These are phyloP conservation scores for Russula virescens DNA, from an alignment of 768 basidiomycete genomes.

Conservation along the genomic window DNA sequence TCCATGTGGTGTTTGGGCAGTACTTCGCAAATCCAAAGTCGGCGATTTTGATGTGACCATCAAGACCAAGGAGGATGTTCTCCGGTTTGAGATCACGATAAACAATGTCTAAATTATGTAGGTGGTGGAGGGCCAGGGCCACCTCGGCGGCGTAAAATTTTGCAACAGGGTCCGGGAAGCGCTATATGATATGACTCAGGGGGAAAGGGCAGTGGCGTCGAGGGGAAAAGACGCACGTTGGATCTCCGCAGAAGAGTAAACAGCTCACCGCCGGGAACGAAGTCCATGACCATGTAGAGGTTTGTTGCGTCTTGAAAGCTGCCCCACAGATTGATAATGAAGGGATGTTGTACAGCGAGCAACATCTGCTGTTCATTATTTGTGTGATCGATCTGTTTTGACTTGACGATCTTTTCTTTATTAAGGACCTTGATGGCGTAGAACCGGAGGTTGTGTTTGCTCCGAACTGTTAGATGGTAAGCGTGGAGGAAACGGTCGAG, in stretches of 20 bases:
- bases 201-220: conserved; percentile 5
- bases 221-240: conserved; percentile 48
- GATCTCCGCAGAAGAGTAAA: conserved; percentile 90
- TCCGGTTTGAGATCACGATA: conserved; percentile 98
- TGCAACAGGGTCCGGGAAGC: conserved; percentile 95
- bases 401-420: conserved; percentile 86
- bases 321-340: conserved; percentile 96
- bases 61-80: conserved; percentile 87
- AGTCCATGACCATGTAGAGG: conserved; percentile 98
- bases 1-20: conserved; percentile 86
- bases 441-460: conserved; percentile 91
- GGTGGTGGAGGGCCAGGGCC: conserved; percentile 83
- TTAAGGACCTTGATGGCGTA: conserved; percentile 94
- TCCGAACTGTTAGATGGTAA: conserved; percentile 52
- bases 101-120: conserved; percentile 83
- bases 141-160: conserved; percentile 98
- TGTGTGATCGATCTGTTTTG: conserved; percentile 97
- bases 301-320: conserved; percentile 88
- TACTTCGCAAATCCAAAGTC: conserved; percentile 96
- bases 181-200: conserved; percentile 43
- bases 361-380: conserved; percentile 92
- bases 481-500: not conserved
- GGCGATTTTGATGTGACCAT: conserved; percentile 95
- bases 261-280: conserved; percentile 93
- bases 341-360: conserved; percentile 78